Evolutionary conservation across 2,329 filamentous ascomycete species (phyloP).

Genomic region (Tolypocladium ophioglossoides): DNA sequence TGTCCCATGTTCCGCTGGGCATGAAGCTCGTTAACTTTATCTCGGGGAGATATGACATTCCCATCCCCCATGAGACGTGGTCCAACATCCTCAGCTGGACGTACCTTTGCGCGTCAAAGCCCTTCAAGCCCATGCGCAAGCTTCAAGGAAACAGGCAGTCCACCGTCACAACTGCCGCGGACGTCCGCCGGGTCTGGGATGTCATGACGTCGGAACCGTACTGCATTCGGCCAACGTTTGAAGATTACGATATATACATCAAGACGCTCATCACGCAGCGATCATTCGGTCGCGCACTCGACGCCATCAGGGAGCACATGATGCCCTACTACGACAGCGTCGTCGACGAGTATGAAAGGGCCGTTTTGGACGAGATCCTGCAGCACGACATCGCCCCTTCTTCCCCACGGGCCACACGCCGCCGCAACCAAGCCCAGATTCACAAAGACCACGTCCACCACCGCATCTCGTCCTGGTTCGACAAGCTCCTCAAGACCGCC

Average conservation of each 20-base stretch:
- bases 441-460: slow-evolving; percentile 22
- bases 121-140: slow-evolving; percentile 24
- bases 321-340: slow-evolving; percentile 25
- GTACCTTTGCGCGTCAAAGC: slow-evolving; percentile 40
- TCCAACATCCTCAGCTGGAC: slow-evolving; percentile 57
- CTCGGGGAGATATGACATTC: slow-evolving; percentile 46
- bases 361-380: slow-evolving; percentile 22
- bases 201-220: slow-evolving; percentile 50
- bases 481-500: slow-evolving; percentile 14
- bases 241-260: slow-evolving; percentile 39
- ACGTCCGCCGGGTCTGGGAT: slow-evolving; percentile 44
- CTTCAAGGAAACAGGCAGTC: slow-evolving; percentile 15
- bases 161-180: slow-evolving; percentile 24
- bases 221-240: slow-evolving; percentile 43
- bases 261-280: slow-evolving; percentile 24
- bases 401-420: slow-evolving; percentile 7
- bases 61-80: slow-evolving; percentile 51
- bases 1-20: slow-evolving; percentile 49
- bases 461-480: slow-evolving; percentile 17
- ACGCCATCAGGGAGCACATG: slow-evolving; percentile 27
- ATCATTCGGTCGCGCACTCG: slow-evolving; percentile 19
- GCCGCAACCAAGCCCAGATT: slow-evolving; percentile 16
- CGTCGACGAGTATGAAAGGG: slow-evolving; percentile 13
- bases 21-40: slow-evolving; percentile 51
- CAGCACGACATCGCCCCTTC: slow-evolving; percentile 11